These are phyloP conservation scores for Histomonas meleagridis DNA, from an alignment of 208 protist species.

Conservation along the genomic window DNA sequence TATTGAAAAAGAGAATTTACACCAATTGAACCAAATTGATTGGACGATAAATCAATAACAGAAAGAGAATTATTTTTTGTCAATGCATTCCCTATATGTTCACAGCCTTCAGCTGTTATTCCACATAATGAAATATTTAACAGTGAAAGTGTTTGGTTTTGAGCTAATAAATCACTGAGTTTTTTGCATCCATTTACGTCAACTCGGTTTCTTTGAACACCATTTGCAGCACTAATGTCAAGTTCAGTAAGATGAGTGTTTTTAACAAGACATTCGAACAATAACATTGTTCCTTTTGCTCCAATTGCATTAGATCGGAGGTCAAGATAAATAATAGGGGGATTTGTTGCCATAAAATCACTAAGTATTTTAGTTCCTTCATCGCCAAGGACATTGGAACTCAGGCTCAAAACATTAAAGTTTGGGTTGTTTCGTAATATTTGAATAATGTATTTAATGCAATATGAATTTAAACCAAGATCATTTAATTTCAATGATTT, in stretches of 20 bases:
- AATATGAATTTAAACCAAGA: background rate
- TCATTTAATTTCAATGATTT: background rate
- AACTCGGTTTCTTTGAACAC: background rate
- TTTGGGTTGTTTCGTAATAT: background rate
- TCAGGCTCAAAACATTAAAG: background rate
- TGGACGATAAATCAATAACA: background rate
- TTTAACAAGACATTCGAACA: background rate
- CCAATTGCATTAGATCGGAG: background rate
- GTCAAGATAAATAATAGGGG: background rate
- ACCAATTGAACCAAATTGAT: background rate
- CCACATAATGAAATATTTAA: background rate
- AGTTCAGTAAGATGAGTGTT: background rate
- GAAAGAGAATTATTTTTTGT: background rate
- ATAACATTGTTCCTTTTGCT: background rate
- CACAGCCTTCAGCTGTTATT: background rate
- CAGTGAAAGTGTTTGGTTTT: background rate
- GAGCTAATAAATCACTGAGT: background rate
- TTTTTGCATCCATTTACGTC: background rate
- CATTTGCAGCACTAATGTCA: background rate
- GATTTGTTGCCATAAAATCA: background rate
- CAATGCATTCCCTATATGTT: background rate
- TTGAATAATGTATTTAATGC: background rate
- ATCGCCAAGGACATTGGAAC: background rate
- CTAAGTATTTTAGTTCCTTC: background rate
- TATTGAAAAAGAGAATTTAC: background rate